Evolutionary conservation across 2,329 filamentous ascomycete species (phyloP).

Genomic region (Ophiostoma novo-ulmi): DNA sequence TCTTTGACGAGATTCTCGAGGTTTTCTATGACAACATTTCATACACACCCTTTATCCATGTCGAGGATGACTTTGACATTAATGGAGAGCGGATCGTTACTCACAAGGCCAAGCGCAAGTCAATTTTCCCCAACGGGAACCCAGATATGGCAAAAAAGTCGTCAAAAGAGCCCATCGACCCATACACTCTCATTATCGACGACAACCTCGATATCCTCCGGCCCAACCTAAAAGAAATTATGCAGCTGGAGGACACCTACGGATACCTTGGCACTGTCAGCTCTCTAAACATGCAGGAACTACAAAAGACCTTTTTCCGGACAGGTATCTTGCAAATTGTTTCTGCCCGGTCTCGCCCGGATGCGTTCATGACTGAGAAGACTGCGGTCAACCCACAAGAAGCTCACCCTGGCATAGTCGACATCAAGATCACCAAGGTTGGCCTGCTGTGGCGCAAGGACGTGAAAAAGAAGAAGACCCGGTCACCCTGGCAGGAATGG

Average conservation of each 20-base stretch:
- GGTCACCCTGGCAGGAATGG: constrained; percentile 99
- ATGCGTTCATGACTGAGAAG: constrained; percentile 88
- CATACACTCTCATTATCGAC: constrained; percentile 90
- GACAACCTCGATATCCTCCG: constrained; percentile 76
- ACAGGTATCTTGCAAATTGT: constrained; percentile 93
- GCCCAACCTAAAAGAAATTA: constrained; percentile 84
- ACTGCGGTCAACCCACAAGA: constrained; percentile 79
- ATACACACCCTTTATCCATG: constrained; percentile 96
- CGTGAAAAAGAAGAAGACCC: constrained; percentile 83
- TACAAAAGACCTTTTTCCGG: constrained; percentile 85
- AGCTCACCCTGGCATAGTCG: constrained; percentile 85
- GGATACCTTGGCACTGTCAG: constrained; percentile 73
- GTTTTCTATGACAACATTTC: constrained; percentile 99
- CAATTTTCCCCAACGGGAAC: constrained; percentile 60
- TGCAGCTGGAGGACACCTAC: constrained; percentile 88
- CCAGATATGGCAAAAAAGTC: constrained; percentile 60
- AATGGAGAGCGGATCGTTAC: constrained; percentile 67
- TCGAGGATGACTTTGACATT: constrained; percentile 83
- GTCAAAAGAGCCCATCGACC: constrained; percentile 82
- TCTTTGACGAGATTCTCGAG: constrained; percentile 88
- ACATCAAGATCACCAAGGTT: constrained; percentile 96
- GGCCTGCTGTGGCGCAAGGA: constrained; percentile 94
- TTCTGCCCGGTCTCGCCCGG: constrained; percentile 84
- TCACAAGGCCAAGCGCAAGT: constrained; percentile 66
- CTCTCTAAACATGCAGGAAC: constrained; percentile 70